Base-by-base conservation (phyloP, 176 grass and related monocot species). In the sorghum (Sorghum bicolor) region DNA sequence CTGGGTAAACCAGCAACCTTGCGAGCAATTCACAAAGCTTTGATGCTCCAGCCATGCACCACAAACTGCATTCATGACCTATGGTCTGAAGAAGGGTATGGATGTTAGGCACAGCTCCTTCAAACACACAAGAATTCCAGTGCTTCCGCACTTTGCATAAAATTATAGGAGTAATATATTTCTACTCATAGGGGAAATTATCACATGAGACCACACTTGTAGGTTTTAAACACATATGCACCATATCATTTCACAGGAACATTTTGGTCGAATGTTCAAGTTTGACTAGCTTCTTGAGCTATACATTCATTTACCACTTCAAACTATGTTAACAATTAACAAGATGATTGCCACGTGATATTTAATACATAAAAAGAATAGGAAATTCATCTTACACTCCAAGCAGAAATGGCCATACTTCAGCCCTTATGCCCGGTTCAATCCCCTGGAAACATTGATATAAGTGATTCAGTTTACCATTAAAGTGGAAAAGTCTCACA, bases 401-500 rank as follows among this genome's bases (percentile, higher is more conserved):
- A 79, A 98, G 96, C 40, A 98, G 89, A 86, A 95, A 98, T 17
- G 96, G 92, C 92, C 96, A 98, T 90, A 98, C 96, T 91, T 93
- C 73, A 88, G 86, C 89, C 80, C 96, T 90, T 72, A 95, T 93
- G 80, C 72, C 79, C 16, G 92, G 93, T 74, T 98, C 92, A 69
- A 95, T 78, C 90, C 96, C 96, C 96, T 98, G 89, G 40, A 85
- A 34, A 86, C 14, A 82, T 22, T 45, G 28, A 90, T 73, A 80
- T 39, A 39, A 85, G 30, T 41, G 70, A 62, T 77, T 75, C 47
- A 90, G 15, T 43, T 86, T 13, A 78, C 64, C 73, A 61, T 67
- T 57, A 5, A 31, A 90, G 34, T 74, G 20, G 39, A 89, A 53
- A 84, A 67, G 44, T 68, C 10, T 45, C 30, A 39, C 4, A 67